Conservation (phyloP, 2,329 filamentous ascomycete genomes). For the Dothistroma septosporum region DNA sequence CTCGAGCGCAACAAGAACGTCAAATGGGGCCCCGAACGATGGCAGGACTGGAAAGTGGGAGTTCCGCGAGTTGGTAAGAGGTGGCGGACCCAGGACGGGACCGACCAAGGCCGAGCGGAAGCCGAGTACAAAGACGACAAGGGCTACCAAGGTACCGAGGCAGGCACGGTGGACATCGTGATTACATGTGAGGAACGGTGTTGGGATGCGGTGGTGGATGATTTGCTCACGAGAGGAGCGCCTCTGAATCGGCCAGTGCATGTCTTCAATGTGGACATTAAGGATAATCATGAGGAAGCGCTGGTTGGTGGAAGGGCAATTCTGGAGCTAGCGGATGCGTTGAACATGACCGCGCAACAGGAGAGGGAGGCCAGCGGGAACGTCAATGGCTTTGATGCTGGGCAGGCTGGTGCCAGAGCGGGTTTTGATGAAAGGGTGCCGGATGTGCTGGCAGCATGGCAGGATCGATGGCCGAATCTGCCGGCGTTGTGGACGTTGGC, state of each 20-base stretch:
- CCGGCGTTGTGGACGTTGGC: conserved; percentile 91
- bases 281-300: conserved; percentile 96
- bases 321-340: conserved; percentile 77
- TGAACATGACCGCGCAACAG: conserved; percentile 75
- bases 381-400: conserved; percentile 65
- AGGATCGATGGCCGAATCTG: conserved; percentile 87
- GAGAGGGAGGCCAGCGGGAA: conserved; percentile 66
- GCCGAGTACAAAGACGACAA: conserved; percentile 60
- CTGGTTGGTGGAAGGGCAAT: conserved; percentile 86
- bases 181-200: conserved; percentile 97
- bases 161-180: conserved; percentile 85
- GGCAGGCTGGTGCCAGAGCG: conserved; percentile 60
- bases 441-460: conserved; percentile 87
- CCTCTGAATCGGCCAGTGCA: conserved; percentile 90
- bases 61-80: conserved; percentile 71
- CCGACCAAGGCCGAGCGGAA: conserved; percentile 14
- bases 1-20: conserved; percentile 84
- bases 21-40: conserved; percentile 93
- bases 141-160: conserved; percentile 76
- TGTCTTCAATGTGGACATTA: conserved; percentile 97
- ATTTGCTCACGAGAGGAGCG: conserved; percentile 78
- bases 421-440: conserved; percentile 92
- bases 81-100: not conserved
- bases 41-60: conserved; percentile 95
- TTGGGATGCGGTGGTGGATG: conserved; percentile 96